Evolutionary conservation across 805 yeast genomes (phyloP).

Genomic region (Starmerella scarabaei): DNA sequence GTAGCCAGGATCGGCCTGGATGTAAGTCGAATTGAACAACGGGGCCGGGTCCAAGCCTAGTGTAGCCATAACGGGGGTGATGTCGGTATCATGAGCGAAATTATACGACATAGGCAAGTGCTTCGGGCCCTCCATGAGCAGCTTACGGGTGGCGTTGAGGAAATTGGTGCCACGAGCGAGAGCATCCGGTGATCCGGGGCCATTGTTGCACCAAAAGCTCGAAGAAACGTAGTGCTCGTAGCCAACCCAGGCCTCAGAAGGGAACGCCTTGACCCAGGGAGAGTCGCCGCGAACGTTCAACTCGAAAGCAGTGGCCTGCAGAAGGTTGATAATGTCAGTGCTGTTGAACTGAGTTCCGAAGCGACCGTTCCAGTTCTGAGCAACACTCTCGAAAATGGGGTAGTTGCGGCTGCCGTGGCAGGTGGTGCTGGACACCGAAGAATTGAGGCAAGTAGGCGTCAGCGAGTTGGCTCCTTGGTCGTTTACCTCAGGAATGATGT

Average conservation of each 20-base stretch:
- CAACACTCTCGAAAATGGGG: constrained; percentile 7
- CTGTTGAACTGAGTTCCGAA: constrained; percentile 32
- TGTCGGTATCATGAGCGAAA: constrained; percentile 49
- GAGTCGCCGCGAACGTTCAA: constrained; percentile 37
- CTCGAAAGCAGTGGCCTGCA: constrained; percentile 40
- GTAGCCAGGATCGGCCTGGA: constrained; percentile 38
- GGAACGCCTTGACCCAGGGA: constrained; percentile 33
- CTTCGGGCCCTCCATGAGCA: constrained; percentile 31
- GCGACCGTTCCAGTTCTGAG: constrained; percentile 18
- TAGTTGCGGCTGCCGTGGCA: constrained; percentile 1
- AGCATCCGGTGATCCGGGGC: constrained; percentile 37
- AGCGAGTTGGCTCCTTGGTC: constrained; percentile 45
- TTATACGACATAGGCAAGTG: constrained; percentile 33
- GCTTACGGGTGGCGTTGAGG: constrained; percentile 35
- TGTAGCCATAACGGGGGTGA: constrained; percentile 37
- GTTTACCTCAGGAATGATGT: constrained; percentile 36
- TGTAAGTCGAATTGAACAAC: constrained; percentile 30
- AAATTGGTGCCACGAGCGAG: constrained; percentile 34
- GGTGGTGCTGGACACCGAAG: not conserved
- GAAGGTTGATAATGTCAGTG: constrained; percentile 32
- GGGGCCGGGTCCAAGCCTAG: constrained; percentile 35
- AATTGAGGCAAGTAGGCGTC: constrained; percentile 31
- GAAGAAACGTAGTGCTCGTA: constrained; percentile 35
- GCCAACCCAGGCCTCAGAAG: constrained; percentile 36
- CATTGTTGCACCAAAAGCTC: constrained; percentile 34